Base-by-base conservation (phyloP, 331 rosid species). In the Rosa hybrid region DNA sequence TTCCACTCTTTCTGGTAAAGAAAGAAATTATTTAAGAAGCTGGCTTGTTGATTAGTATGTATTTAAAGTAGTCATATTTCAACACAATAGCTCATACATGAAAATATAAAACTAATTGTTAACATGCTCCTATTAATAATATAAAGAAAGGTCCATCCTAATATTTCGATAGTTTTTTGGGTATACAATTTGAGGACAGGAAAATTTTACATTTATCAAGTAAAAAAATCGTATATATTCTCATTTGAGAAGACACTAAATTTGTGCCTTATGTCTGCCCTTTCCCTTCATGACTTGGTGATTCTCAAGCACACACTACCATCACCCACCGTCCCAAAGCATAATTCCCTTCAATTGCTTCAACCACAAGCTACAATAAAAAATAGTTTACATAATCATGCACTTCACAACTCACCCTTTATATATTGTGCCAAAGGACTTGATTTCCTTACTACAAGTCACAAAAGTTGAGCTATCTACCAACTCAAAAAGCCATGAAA, bases 281-380 rank as follows among this genome's bases (percentile, higher is more conserved):
- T 83, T 89, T 71, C 38, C 84, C 88, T 84, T 77, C 84, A 34
- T 72, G 86, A 87, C 82, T 77, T 83, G 87, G 82, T 34, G 89
- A 88, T 92, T 85, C 96, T 23, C 82, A 72, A 83, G 87, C 85
- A 81, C 75, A 72, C 54, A 83, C 84, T 82, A 86, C 79, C 75
- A 76, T 79, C 84, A 78, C 84, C 84, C 81, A 83, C 82, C 86
- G 82, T 63, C 64, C 64, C 77, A 46, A 82, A 83, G 94, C 86
- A 83, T 83, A 84, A 84, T 83, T 83, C 91, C 87, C 79, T 84
- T 42, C 76, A 76, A 42, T 85, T 60, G 97, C 91, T 93, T 95
- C 88, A 87, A 30, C 80, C 81, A 74, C 72, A 95, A 93, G 98
- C 94, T 85, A 90, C 77, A 76, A 74, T 5, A 16, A 77, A 48